Conservation (phyloP, 306 rosid species). For the Vicia villosa region DNA sequence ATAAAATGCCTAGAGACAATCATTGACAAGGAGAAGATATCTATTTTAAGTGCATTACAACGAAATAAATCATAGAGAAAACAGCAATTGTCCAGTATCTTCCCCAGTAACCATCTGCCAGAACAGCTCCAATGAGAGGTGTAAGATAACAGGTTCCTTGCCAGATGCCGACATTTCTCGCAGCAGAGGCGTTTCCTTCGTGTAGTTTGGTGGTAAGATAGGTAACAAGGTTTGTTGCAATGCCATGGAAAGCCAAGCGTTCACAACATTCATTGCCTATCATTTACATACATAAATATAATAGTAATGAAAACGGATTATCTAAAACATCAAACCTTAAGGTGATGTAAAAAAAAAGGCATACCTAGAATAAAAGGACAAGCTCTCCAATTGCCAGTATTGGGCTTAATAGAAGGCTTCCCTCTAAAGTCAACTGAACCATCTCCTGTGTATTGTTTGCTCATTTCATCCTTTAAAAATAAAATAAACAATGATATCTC, state of each 20-base stretch:
- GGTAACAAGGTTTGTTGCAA: no score
- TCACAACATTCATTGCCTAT: constrained; percentile 89
- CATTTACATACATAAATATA: not conserved
- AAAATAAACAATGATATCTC: constrained; percentile 15
- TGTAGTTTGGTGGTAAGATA: no score
- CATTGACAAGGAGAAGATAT: no score
- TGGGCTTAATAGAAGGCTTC: constrained; percentile 46
- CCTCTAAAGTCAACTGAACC: constrained; percentile 56
- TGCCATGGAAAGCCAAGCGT: constrained; percentile 3
- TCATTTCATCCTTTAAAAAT: constrained; percentile 41
- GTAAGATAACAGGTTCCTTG: constrained; percentile 35
- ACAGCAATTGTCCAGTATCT: no score
- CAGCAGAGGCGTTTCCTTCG: no score
- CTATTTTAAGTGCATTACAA: no score
- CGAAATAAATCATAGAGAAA: no score
- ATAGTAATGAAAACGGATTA: no score
- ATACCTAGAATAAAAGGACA: constrained; percentile 49
- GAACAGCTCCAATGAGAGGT: no score
- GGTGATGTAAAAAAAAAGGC: constrained; percentile 1
- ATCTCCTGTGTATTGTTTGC: constrained; percentile 48
- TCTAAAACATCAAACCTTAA: not conserved
- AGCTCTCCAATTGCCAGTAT: constrained; percentile 45
- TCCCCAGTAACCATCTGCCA: no score
- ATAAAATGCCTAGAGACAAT: no score
- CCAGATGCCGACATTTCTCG: no score